Evolutionary conservation across 2,329 filamentous ascomycete species (phyloP).

Genomic region (Cladorrhinum sp.): DNA sequence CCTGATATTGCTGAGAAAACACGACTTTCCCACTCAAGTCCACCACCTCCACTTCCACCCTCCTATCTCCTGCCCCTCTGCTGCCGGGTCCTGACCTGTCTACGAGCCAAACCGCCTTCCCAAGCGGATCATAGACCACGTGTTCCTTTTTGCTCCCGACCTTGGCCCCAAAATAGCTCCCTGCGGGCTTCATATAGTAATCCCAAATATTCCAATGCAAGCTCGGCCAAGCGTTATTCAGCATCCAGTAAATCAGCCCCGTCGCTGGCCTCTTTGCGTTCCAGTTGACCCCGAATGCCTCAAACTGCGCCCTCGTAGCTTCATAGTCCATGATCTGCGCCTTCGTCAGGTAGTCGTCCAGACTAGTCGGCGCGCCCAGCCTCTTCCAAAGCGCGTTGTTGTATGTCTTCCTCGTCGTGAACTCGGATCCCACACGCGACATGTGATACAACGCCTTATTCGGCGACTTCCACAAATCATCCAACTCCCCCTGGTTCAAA

Average conservation of each 20-base stretch:
- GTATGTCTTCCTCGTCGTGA: slow-evolving; percentile 56
- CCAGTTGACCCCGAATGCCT: slow-evolving; percentile 53
- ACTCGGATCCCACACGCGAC: slow-evolving; percentile 53
- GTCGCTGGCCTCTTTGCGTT: slow-evolving; percentile 51
- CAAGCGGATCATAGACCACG: slow-evolving; percentile 52
- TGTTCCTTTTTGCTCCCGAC: slow-evolving; percentile 49
- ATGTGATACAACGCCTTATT: slow-evolving; percentile 57
- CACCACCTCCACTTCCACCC: slow-evolving; percentile 48
- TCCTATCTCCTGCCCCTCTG: slow-evolving; percentile 30
- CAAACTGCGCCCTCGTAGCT: slow-evolving; percentile 57
- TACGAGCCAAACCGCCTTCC: slow-evolving; percentile 47
- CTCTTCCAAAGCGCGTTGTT: slow-evolving; percentile 52
- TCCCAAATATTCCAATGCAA: slow-evolving; percentile 66
- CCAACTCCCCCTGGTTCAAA: slow-evolving; percentile 47
- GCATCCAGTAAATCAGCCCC: slow-evolving; percentile 65
- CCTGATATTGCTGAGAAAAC: slow-evolving; percentile 30
- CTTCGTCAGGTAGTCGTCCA: slow-evolving; percentile 59
- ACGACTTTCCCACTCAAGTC: slow-evolving; percentile 45
- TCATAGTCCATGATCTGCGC: slow-evolving; percentile 63
- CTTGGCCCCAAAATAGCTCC: slow-evolving; percentile 59
- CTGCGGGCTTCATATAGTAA: slow-evolving; percentile 57
- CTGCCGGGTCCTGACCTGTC: slow-evolving; percentile 45
- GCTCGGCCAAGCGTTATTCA: slow-evolving; percentile 62
- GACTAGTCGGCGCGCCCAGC: slow-evolving; percentile 48
- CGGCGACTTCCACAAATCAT: slow-evolving; percentile 55